Evolutionary conservation across 2,329 filamentous ascomycete genomes (phyloP), one percentile per base, ranked within the genome.

Genomic region (Gaeumannomyces sp.): DNA sequence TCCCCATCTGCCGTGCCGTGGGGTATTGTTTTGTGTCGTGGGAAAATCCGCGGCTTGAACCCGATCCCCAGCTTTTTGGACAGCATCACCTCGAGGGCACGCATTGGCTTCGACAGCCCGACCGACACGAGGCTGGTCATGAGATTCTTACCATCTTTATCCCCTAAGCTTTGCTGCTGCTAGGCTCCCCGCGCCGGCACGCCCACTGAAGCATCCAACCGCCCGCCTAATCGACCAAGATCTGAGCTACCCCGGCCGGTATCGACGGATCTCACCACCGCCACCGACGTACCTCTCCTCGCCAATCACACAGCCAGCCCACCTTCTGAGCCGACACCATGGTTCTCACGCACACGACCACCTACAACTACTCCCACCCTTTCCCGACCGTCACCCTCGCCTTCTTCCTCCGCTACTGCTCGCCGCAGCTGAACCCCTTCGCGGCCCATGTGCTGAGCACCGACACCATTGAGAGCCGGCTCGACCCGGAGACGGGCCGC

Each of bases 351-450:
- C 85, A 86, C 75, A 85, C 84, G 64, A 87, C 85, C 71, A 86
- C 84, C 77, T 89, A 91, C 75, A 85, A 83, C 72, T 93, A 93
- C 82, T 83, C 88, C 69, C 92, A 94, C 77, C 89, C 90, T 61
- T 94, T 94, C 79, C 88, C 90, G 67, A 91, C 91, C 75, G 91
- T 95, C 67, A 92, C 91, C 61, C 88, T 95, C 76, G 91, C 91
- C 78, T 95, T 92, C 83, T 95, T 94, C 78, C 88, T 95, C 62
- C 90, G 91, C 69, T 95, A 95, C 78, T 92, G 90, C 66, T 86
- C 83, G 6, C 83, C 84, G 35, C 80, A 85, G 69, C 79, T 85
- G 69, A 95, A 94, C 73, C 91, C 91, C 8, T 93, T 94, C 79
- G 89, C 88, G 69, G 87, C 85, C 68, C 91, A 95, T 79, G 91